These are phyloP conservation scores for Smallanthus sonchifolius DNA, from an alignment of 129 eudicot species.

Conservation along the genomic window DNA sequence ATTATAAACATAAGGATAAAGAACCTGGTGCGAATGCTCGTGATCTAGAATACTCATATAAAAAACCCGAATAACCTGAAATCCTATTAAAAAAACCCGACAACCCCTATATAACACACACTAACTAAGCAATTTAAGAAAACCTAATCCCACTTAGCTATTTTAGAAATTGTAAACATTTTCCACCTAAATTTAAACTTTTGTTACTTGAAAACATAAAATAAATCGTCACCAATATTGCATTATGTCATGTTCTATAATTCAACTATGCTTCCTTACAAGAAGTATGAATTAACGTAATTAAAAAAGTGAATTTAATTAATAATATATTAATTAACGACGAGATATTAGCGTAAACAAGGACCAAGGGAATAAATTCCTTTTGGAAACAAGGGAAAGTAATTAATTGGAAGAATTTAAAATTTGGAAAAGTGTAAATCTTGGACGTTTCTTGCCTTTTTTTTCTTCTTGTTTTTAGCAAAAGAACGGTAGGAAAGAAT, in stretches of 20 bases:
- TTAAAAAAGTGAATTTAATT: neutral
- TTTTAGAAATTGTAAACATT: neutral
- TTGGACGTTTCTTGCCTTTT: neutral
- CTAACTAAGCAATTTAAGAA: neutral
- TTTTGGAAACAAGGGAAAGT: neutral
- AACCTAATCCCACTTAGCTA: neutral
- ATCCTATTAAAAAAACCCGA: too few relatives aligned
- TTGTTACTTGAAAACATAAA: conserved; percentile 14
- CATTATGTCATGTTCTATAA: neutral
- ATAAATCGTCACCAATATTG: conserved; percentile 16
- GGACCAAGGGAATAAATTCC: neutral
- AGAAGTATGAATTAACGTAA: neutral
- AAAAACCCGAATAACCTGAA: too few relatives aligned
- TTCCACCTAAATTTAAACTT: conserved; percentile 19
- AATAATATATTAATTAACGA: neutral
- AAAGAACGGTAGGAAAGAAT: neutral
- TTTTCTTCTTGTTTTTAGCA: neutral
- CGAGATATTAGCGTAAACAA: neutral
- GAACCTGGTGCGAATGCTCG: too few relatives aligned
- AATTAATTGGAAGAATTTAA: neutral
- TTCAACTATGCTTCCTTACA: neutral
- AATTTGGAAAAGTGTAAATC: neutral
- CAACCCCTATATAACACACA: too few relatives aligned
- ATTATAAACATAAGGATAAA: too few relatives aligned
- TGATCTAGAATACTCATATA: too few relatives aligned